phyloP scores from a whole-genome alignment of 2,329 filamentous ascomycete species.

The Colletotrichum sidae region DNA sequence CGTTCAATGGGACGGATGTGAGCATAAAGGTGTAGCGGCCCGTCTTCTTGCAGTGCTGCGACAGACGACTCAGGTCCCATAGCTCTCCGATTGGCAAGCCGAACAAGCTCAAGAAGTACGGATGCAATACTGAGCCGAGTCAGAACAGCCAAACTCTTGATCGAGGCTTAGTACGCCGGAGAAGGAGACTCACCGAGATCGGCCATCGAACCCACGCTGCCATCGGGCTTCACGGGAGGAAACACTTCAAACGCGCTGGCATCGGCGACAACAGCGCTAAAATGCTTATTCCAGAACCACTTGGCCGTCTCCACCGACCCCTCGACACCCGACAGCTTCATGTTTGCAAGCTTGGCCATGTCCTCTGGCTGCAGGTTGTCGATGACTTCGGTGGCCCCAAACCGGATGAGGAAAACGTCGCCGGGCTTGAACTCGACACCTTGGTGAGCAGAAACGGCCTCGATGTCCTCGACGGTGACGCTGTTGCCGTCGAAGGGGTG shows the following conservation, averaged over 20 bases:
- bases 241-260: constrained; percentile 72
- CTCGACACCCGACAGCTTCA: constrained; percentile 54
- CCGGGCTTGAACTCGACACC: constrained; percentile 73
- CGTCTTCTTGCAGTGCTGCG: constrained; percentile 63
- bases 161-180: too few species aligned
- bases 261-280: constrained; percentile 74
- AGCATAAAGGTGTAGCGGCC: constrained; percentile 71
- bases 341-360: constrained; percentile 46
- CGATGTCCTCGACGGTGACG: constrained; percentile 67
- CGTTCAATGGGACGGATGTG: constrained; percentile 69
- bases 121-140: constrained; percentile 54
- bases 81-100: constrained; percentile 68
- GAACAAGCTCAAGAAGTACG: constrained; percentile 61
- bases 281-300: constrained; percentile 78
- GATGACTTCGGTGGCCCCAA: constrained; percentile 71
- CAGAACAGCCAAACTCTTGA: background rate
- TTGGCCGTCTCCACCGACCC: constrained; percentile 64
- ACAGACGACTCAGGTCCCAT: constrained; percentile 65
- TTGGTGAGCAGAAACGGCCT: constrained; percentile 68
- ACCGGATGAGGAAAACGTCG: constrained; percentile 75
- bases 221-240: constrained; percentile 62
- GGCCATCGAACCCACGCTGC: constrained; percentile 44
- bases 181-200: constrained; percentile 52
- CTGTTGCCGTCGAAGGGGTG: constrained; percentile 64
- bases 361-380: constrained; percentile 55